Evolutionary conservation across 805 yeast genomes (phyloP).

Genomic region (Myxozyma lipomycoides): DNA sequence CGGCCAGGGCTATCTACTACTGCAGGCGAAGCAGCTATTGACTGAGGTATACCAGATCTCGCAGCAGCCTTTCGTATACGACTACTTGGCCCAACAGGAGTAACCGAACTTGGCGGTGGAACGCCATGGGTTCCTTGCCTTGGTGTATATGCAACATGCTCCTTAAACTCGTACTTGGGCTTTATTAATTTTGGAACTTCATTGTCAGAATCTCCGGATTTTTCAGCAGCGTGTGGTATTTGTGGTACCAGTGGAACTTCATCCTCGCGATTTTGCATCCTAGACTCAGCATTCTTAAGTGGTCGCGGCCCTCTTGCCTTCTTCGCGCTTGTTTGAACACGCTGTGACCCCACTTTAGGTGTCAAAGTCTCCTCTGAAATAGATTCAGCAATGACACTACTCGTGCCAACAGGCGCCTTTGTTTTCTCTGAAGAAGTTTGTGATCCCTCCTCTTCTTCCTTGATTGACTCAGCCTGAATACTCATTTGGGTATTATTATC

Average conservation of each 20-base stretch:
- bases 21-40: constrained; percentile 1
- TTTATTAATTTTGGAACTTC: neutral
- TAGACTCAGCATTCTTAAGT: constrained; percentile 31
- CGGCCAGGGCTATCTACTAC: neutral
- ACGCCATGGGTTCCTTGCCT: too few relatives aligned
- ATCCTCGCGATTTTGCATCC: neutral
- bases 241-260: constrained; percentile 10
- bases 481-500: constrained; percentile 4
- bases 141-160: neutral
- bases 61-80: too few relatives aligned
- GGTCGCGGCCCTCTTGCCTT: constrained; percentile 25
- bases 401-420: too few relatives aligned
- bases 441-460: constrained; percentile 10
- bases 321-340: constrained; percentile 4
- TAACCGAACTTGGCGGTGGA: too few relatives aligned
- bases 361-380: neutral
- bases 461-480: constrained; percentile 7
- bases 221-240: constrained; percentile 3
- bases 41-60: too few relatives aligned
- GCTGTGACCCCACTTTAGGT: neutral
- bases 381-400: neutral
- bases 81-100: too few relatives aligned
- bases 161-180: neutral
- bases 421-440: too few relatives aligned
- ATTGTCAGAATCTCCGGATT: neutral